Evolutionary conservation across 306 rosid species (phyloP).

Genomic region (Lotus japonicus): DNA sequence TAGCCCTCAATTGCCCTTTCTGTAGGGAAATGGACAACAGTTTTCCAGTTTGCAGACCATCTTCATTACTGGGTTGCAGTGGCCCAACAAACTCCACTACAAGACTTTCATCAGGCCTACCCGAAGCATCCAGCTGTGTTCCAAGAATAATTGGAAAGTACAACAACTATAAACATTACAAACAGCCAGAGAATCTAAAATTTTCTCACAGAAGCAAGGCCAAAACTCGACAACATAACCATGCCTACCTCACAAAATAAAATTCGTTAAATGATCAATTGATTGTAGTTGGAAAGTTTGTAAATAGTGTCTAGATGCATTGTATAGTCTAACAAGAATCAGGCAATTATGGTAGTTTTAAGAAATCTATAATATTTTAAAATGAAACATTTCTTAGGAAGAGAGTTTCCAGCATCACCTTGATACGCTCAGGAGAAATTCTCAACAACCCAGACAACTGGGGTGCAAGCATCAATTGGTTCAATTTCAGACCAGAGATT

Average conservation of each 20-base stretch:
- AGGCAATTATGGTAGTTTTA: not conserved
- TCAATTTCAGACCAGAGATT: conserved; percentile 80
- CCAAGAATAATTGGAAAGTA: conserved; percentile 21
- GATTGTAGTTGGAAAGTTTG: not conserved
- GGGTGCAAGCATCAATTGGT: conserved; percentile 89
- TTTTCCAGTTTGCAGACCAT: conserved; percentile 51
- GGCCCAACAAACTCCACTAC: conserved; percentile 73
- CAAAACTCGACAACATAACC: not conserved
- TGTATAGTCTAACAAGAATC: not conserved
- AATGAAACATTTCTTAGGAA: not conserved
- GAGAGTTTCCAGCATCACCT: conserved; percentile 44
- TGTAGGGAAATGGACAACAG: conserved; percentile 72
- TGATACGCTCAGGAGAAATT: conserved; percentile 58
- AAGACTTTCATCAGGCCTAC: conserved; percentile 95
- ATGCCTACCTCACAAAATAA: not conserved
- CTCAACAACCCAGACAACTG: conserved; percentile 72
- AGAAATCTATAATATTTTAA: conserved; percentile 2
- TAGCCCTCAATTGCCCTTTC: conserved; percentile 82
- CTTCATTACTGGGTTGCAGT: conserved; percentile 54
- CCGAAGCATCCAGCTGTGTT: conserved; percentile 79
- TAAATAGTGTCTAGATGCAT: not conserved
- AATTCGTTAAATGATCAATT: not conserved
- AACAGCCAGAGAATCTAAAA: conserved; percentile 3
- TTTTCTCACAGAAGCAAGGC: not conserved
- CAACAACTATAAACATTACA: not conserved